Evolutionary conservation across 768 basidiomycete species (phyloP).

Genomic region (Lactarius vividus): DNA sequence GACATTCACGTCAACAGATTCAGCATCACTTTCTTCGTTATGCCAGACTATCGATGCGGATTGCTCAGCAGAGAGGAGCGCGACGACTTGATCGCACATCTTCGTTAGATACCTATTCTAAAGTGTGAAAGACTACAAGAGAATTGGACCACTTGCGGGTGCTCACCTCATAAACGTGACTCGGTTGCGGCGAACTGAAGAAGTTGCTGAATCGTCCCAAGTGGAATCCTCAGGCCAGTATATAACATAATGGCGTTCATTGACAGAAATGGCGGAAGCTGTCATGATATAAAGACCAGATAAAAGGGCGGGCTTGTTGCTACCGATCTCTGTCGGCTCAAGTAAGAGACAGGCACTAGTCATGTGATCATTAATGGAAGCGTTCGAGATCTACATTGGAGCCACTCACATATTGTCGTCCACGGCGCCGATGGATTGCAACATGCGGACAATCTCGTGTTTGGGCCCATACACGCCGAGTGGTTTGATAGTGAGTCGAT

Average conservation of each 20-base stretch:
- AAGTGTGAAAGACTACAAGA: background rate
- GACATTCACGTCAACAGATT: slow-evolving; percentile 38
- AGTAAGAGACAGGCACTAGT: too few relatives aligned
- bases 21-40: slow-evolving; percentile 32
- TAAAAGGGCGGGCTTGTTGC: slow-evolving; percentile 35
- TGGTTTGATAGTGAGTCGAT: slow-evolving; percentile 45
- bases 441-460: slow-evolving; percentile 45
- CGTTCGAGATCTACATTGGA: background rate
- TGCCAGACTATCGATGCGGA: slow-evolving; percentile 45
- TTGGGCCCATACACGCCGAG: slow-evolving; percentile 57
- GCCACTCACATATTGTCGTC: slow-evolving; percentile 40
- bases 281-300: slow-evolving; percentile 54
- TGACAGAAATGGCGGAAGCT: slow-evolving; percentile 8
- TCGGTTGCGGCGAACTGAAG: slow-evolving; percentile 49
- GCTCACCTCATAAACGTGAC: slow-evolving; percentile 60
- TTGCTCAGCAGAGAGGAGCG: slow-evolving; percentile 50
- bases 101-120: slow-evolving; percentile 55
- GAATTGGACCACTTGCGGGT: background rate
- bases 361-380: background rate
- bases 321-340: slow-evolving; percentile 23
- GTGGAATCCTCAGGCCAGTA: slow-evolving; percentile 38
- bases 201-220: slow-evolving; percentile 50
- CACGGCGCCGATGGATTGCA: slow-evolving; percentile 38
- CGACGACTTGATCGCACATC: slow-evolving; percentile 53
- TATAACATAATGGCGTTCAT: slow-evolving; percentile 40